Conservation (phyloP, 139 green algal genomes). For the Chlamydomonas urium region DNA sequence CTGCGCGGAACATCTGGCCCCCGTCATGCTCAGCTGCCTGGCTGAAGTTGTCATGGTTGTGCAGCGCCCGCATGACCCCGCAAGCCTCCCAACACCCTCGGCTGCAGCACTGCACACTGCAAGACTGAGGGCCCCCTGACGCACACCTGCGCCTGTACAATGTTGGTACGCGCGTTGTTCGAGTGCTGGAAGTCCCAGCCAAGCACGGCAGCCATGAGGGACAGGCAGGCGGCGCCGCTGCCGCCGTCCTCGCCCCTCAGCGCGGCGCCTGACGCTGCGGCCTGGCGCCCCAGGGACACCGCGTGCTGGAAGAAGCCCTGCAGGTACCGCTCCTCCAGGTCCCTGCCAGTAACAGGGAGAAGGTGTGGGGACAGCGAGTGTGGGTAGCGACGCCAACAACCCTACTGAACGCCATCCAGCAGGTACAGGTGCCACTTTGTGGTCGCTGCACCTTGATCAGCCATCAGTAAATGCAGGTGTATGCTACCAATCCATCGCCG, state of each 20-base stretch:
- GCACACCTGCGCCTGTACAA: neutral
- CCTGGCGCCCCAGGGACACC: constrained; percentile 28
- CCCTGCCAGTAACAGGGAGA: neutral
- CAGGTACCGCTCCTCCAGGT: constrained; percentile 18
- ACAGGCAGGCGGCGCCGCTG: constrained; percentile 49
- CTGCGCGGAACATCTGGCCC: too few relatives aligned
- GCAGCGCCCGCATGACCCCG: too few relatives aligned
- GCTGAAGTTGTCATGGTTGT: too few relatives aligned
- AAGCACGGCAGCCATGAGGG: constrained; percentile 65
- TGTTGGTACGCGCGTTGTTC: neutral
- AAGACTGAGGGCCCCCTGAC: constrained; percentile 4
- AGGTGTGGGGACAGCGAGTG: neutral
- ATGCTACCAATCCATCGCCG: too few relatives aligned
- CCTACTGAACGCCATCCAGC: too few relatives aligned
- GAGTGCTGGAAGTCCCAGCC: constrained; percentile 68
- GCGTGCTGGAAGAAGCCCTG: constrained; percentile 50
- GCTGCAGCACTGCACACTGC: too few relatives aligned
- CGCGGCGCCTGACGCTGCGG: constrained; percentile 17
- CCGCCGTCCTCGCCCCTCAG: constrained; percentile 44
- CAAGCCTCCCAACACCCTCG: too few relatives aligned
- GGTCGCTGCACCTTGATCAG: too few relatives aligned
- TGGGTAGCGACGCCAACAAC: too few relatives aligned
- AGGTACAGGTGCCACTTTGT: too few relatives aligned
- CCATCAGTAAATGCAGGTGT: too few relatives aligned
- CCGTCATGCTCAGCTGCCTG: too few relatives aligned